Percentiles rank a stretch among this genome's conserved stretches.
phyloP scores from a whole-genome alignment of 2,329 filamentous ascomycete genomes.

The Cytospora piceicola region DNA sequence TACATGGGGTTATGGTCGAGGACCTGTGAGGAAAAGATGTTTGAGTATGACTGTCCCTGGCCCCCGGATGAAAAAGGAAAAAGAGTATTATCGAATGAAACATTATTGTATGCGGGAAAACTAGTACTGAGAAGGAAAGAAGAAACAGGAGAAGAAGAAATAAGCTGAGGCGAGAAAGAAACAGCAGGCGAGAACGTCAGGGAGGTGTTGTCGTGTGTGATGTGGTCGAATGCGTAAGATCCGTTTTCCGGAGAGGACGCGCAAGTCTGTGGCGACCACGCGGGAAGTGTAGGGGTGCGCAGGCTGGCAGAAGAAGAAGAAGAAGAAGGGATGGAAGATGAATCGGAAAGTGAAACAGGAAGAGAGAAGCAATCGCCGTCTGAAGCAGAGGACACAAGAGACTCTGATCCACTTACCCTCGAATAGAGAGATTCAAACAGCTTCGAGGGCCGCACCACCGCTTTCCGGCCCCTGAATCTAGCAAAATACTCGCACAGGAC shows the following conservation, averaged over 20 bases:
- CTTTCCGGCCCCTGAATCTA: constrained; percentile 57
- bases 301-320: constrained; percentile 27
- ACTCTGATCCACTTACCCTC: constrained; percentile 51
- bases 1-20: constrained; percentile 36
- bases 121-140: constrained; percentile 25
- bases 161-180: constrained; percentile 26
- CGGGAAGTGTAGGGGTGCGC: constrained; percentile 22
- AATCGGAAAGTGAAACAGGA: constrained; percentile 33
- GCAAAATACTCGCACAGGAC: constrained; percentile 59
- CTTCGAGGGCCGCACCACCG: constrained; percentile 51
- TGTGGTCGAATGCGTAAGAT: constrained; percentile 19
- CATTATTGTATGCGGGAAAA: constrained; percentile 25
- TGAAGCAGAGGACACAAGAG: constrained; percentile 40
- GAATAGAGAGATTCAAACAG: constrained; percentile 56
- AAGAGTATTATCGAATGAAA: constrained; percentile 30
- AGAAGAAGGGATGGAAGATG: constrained; percentile 34
- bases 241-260: constrained; percentile 21
- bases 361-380: constrained; percentile 39
- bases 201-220: constrained; percentile 21
- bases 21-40: constrained; percentile 37
- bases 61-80: constrained; percentile 31
- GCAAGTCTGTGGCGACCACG: constrained; percentile 27
- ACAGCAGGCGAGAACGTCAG: constrained; percentile 23
- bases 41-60: constrained; percentile 38
- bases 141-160: constrained; percentile 31